Percentiles rank a stretch among this genome's conserved stretches.
phyloP scores from a whole-genome alignment of 2,329 filamentous ascomycete genomes.

The Cercospora zeae-maydis region DNA sequence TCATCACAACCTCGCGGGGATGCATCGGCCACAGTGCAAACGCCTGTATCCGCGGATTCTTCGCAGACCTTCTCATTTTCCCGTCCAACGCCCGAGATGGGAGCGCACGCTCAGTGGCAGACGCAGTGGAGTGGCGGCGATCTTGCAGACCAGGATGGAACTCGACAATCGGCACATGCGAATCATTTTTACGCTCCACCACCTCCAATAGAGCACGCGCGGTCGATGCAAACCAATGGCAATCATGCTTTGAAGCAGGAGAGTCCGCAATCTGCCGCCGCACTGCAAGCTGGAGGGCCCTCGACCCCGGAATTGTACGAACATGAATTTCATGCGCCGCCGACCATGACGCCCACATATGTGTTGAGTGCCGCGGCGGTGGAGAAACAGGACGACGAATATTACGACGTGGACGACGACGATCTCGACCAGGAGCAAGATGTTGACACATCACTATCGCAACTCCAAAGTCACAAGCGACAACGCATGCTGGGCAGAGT shows the following conservation, averaged over 20 bases:
- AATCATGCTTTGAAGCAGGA: not conserved
- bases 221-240: not conserved
- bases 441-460: slow-evolving; percentile 24
- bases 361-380: slow-evolving; percentile 40
- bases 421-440: slow-evolving; percentile 47
- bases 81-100: not conserved
- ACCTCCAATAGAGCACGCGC: not conserved
- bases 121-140: not conserved
- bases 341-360: slow-evolving; percentile 26
- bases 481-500: slow-evolving; percentile 28
- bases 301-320: slow-evolving; percentile 29
- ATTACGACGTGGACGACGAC: slow-evolving; percentile 49
- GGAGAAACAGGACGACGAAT: slow-evolving; percentile 49
- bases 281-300: not conserved
- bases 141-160: not conserved
- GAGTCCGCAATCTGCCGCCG: not conserved
- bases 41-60: not conserved
- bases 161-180: not conserved
- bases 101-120: not conserved
- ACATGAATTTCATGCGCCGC: slow-evolving; percentile 22
- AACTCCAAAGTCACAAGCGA: slow-evolving; percentile 18
- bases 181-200: not conserved
- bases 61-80: not conserved
- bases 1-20: not conserved
- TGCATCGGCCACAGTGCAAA: not conserved